Conservation (phyloP, 768 basidiomycete species). For the Suillus paluster region DNA sequence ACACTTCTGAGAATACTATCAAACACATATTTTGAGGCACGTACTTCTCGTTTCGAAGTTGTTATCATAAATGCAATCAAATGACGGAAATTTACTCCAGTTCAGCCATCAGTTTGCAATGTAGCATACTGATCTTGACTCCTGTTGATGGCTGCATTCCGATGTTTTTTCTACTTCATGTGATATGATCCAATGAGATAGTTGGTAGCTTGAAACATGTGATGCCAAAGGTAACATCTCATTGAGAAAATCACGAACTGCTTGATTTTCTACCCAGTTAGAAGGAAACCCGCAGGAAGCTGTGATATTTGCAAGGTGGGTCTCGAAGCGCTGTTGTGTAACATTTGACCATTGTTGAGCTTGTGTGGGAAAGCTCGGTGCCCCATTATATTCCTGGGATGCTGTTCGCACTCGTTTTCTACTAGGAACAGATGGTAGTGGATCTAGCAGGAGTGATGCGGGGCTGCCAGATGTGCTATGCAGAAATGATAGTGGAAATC, state of each 20-base stretch:
- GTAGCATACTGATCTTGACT: not conserved
- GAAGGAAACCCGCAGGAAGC: conserved; percentile 38
- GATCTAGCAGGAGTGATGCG: not conserved
- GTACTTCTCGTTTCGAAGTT: not conserved
- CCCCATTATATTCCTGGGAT: not conserved
- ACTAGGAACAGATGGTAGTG: not conserved
- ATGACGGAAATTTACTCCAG: conserved; percentile 6
- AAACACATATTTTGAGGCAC: not conserved
- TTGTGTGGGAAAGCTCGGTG: not conserved
- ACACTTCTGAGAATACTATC: not conserved
- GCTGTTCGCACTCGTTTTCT: not conserved
- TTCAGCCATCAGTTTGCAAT: conserved; percentile 9
- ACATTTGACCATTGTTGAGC: conserved; percentile 1
- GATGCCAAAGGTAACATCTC: not conserved
- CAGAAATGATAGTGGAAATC: not conserved
- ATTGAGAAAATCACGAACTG: conserved; percentile 25
- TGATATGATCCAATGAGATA: no score
- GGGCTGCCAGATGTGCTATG: not conserved
- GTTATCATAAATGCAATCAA: conserved; percentile 10
- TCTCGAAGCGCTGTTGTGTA: not conserved
- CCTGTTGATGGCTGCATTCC: no score
- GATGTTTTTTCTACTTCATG: no score
- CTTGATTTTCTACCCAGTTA: conserved; percentile 43
- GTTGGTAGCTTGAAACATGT: not conserved
- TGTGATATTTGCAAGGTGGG: conserved; percentile 29